Evolutionary conservation across 2,329 filamentous ascomycete genomes (phyloP), one percentile per base, ranked within the genome.

Genomic region (Harringtonia aguacate): DNA sequence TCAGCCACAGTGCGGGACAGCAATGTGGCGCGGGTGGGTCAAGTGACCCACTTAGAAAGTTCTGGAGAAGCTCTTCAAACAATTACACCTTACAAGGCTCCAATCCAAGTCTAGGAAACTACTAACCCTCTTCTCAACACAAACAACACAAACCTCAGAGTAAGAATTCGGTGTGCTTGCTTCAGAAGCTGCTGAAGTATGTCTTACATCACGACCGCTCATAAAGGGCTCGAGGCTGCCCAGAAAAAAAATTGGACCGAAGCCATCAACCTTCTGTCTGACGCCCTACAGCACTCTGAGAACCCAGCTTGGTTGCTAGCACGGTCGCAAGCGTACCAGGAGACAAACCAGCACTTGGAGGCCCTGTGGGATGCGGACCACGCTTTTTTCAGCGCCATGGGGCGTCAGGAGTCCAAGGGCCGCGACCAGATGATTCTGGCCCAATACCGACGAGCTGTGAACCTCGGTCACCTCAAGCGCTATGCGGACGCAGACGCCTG

Each of bases 251-350:
- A 89, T 48, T 90, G 78, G 61, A 65, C 72, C 6, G 68, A 72
- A 38, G 88, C 86, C 36, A 75, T 95, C 52, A 60, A 67, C 30
- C 73, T 80, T 53, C 82, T 84, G 50, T 83, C 82, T 8, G 62
- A 67, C 33, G 86, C 86, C 8, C 68, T 94, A 29, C 65, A 77
- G 48, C 70, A 70, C 13, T 79, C 81, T 0, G 68, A 68, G 33
- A 86, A 85, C 3, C 84, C 86, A 1, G 65, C 75, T 39, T 95
- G 92, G 76, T 82, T 90, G 49, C 77, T 92, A 50, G 79, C 84
- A 52, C 86, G 90, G 18, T 84, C 87, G 5, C 87, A 81, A 35
- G 86, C 86, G 33, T 81, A 88, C 58, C 73, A 86, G 40, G 76
- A 84, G 47, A 69, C 73, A 3, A 69, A 69, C 51, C 67, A 78